Base-by-base conservation (phyloP, 2,329 filamentous ascomycete genomes). In the Byssochlamys sp. region DNA sequence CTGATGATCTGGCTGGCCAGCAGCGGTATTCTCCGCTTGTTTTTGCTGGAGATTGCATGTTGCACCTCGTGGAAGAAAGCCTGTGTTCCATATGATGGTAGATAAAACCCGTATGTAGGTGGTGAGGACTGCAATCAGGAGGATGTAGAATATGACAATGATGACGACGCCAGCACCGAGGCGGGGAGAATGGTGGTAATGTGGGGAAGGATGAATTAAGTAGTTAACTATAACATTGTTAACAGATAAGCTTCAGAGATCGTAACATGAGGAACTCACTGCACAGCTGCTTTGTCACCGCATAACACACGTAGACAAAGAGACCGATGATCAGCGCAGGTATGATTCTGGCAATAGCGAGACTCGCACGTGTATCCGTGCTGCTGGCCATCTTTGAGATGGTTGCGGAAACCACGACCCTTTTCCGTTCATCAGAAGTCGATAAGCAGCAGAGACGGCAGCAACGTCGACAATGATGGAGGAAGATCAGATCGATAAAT, bases 61-160 rank as follows among this genome's bases (percentile, higher is more conserved):
- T 55, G 77, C 72, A n/a, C 81, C 84, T 31, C 87, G 81, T 0
- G 89, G 86, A 0, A 91, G 80, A 56, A 90, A 82, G 3, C 90
- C 91, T 0, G 91, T 87, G 62, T 91, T 82, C 63, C 78, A 78
- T 58, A 84, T 80, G 54, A 95, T 85, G 33, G 83, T 81, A 61
- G 84, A 75, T 49, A 91, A 72, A 9, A 91, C 81, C 61, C 91
- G 87, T 24, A 88, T 67, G 72, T 95, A 96, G 24, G 86, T 80
- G 31, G 78, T 66, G 26, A 86, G 68, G 66, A 90, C 82, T 29
- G 87, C 78, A 14, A 88, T 63, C 51, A 96, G 77, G 56, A 95
- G 78, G 55, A 91, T 55, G 66, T 87, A 88, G 73, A 89, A 91
- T 26, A 91, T 73, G 28, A 84, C 81, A 51, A 95, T 77, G 57